A percentile compares a stretch with the other conserved stretches of the same genome.
phyloP scores from a whole-genome alignment of 139 green algal genomes.

The Chlorella vulgaris region DNA sequence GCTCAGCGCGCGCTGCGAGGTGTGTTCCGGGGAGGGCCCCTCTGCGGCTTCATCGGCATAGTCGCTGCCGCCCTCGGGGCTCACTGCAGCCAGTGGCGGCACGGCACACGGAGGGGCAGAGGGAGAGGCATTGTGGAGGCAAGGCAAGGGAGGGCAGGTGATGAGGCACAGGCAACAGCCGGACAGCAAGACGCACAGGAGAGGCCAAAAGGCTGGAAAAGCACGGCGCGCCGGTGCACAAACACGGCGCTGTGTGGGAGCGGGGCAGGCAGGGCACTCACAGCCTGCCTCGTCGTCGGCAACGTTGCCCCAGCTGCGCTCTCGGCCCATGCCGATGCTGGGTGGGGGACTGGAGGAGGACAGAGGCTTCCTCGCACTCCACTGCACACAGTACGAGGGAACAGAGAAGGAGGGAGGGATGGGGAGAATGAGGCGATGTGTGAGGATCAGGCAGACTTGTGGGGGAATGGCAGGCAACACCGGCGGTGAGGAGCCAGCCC shows the following conservation, averaged over 20 bases:
- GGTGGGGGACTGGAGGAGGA: not conserved
- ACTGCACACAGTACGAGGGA: constrained; percentile 7
- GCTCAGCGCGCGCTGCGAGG: not conserved
- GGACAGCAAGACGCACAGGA: too few relatives aligned
- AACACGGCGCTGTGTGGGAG: too few relatives aligned
- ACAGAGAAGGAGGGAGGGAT: too few relatives aligned
- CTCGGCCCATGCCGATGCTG: not conserved
- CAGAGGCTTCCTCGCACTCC: constrained; percentile 13
- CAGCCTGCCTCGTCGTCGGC: constrained; percentile 28
- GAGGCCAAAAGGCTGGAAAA: too few relatives aligned
- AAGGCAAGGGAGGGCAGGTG: not conserved
- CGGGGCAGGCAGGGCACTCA: too few relatives aligned
- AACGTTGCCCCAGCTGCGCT: constrained; percentile 23
- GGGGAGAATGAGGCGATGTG: too few relatives aligned
- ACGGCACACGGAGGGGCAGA: not conserved
- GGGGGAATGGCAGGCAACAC: too few relatives aligned
- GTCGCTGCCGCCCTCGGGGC: constrained; percentile 4
- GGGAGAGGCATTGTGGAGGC: not conserved
- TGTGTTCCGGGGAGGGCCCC: constrained; percentile 5
- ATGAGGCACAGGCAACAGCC: not conserved
- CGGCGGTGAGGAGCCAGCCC: too few relatives aligned
- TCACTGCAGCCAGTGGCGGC: not conserved
- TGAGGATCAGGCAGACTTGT: too few relatives aligned
- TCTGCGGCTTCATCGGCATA: constrained; percentile 11
- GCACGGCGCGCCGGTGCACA: too few relatives aligned